These are phyloP conservation scores for Cutaneotrichosporon cyanovorans DNA, from an alignment of 1,284 basidiomycete species.

Conservation along the genomic window DNA sequence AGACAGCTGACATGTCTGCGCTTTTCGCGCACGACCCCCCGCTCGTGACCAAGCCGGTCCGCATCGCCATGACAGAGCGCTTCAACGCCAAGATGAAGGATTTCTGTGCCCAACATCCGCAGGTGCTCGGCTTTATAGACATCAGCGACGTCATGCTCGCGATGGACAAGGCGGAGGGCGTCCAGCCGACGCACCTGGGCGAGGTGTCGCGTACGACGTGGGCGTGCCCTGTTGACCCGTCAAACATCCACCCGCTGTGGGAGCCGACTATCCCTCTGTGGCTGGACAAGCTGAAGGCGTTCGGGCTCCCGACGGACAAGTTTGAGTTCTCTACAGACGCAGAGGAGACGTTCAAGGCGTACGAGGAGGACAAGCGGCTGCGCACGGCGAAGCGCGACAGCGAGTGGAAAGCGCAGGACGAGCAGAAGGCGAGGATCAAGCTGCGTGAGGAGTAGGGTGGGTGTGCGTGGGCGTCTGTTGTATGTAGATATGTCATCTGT, in stretches of 20 bases:
- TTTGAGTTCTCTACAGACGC: constrained; percentile 32
- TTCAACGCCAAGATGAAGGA: constrained; percentile 27
- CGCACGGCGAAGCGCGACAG: constrained; percentile 15
- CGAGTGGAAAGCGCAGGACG: constrained; percentile 7
- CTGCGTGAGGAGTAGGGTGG: constrained; percentile 25
- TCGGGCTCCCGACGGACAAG: constrained; percentile 25
- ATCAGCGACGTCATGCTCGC: constrained; percentile 28
- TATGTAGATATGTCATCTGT: no score
- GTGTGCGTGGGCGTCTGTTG: no score
- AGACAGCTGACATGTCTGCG: constrained; percentile 6
- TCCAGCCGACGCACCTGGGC: background rate
- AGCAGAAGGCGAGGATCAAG: constrained; percentile 20
- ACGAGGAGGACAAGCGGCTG: constrained; percentile 36
- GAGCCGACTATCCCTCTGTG: constrained; percentile 41
- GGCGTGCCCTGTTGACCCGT: constrained; percentile 38
- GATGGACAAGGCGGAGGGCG: constrained; percentile 11
- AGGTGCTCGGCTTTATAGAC: constrained; percentile 33
- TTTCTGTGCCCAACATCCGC: constrained; percentile 27
- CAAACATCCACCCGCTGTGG: constrained; percentile 42
- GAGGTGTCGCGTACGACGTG: constrained; percentile 31
- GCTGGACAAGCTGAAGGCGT: constrained; percentile 23
- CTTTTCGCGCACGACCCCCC: constrained; percentile 31
- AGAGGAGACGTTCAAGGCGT: constrained; percentile 37
- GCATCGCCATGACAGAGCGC: constrained; percentile 31
- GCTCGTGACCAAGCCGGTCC: constrained; percentile 33